phyloP scores from a whole-genome alignment of 1,284 basidiomycete species.

The Cryptococcus sp. region DNA sequence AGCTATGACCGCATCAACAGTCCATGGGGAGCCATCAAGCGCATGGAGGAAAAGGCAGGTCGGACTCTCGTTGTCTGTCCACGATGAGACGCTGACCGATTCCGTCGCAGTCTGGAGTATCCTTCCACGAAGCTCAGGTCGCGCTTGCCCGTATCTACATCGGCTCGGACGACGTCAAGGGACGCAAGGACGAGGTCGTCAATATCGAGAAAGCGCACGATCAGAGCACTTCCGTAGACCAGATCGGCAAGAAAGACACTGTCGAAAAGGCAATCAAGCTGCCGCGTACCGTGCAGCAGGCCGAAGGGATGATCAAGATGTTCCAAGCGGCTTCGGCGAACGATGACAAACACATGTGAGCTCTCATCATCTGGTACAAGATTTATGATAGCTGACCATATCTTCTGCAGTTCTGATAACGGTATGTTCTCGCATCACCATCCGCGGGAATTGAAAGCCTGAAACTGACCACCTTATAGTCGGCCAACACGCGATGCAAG shows the following conservation, averaged over 20 bases:
- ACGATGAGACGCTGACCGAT: conserved; percentile 10
- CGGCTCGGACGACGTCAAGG: conserved; percentile 55
- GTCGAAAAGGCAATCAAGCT: conserved; percentile 54
- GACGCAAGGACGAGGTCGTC: conserved; percentile 45
- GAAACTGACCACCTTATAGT: conserved; percentile 61
- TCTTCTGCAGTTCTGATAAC: conserved; percentile 36
- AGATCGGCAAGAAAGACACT: conserved; percentile 52
- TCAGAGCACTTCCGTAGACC: conserved; percentile 64
- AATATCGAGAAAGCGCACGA: conserved; percentile 54
- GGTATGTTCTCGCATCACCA: conserved; percentile 19
- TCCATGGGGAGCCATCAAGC: conserved; percentile 62
- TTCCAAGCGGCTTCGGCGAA: conserved; percentile 67
- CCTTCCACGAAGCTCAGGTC: conserved; percentile 81
- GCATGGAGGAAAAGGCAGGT: conserved; percentile 64
- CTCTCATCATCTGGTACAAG: conserved; percentile 3
- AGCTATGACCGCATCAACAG: conserved; percentile 89
- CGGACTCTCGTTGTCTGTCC: background rate
- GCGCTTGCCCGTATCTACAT: conserved; percentile 83
- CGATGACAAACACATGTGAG: conserved; percentile 40
- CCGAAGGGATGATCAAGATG: conserved; percentile 62
- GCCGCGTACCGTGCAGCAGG: conserved; percentile 67
- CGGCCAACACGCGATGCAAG: conserved; percentile 72
- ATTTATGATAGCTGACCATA: conserved; percentile 3
- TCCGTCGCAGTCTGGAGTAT: conserved; percentile 63
- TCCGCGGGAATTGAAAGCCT: background rate